These are phyloP conservation scores for Zoysia pacifica DNA, from an alignment of 176 grass and related monocot genomes.

Conservation along the genomic window DNA sequence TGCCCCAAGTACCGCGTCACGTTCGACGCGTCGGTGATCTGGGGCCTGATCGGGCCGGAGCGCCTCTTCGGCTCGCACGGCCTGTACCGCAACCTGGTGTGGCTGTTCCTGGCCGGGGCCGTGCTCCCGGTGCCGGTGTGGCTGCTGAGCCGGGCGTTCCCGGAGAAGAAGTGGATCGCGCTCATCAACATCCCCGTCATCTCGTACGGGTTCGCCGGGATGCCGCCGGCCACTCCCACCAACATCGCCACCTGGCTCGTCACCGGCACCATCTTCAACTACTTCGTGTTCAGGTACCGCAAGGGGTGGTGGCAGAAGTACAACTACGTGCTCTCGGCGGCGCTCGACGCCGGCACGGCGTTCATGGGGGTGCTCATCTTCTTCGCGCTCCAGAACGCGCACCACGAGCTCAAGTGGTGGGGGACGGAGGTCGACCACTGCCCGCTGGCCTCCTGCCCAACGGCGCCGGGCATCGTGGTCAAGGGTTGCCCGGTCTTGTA, in stretches of 20 bases:
- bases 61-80: constrained; percentile 75
- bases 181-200: constrained; percentile 96
- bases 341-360: constrained; percentile 91
- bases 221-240: constrained; percentile 95
- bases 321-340: constrained; percentile 96
- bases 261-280: constrained; percentile 93
- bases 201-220: constrained; percentile 93
- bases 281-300: constrained; percentile 86
- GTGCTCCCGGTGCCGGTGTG: constrained; percentile 89
- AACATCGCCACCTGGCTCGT: constrained; percentile 97
- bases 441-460: constrained; percentile 86
- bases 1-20: constrained; percentile 98
- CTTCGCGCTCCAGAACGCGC: constrained; percentile 89
- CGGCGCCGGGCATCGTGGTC: constrained; percentile 70
- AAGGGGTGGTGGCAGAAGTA: constrained; percentile 98
- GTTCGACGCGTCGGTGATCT: constrained; percentile 96
- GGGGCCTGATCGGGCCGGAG: constrained; percentile 81
- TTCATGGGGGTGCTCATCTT: constrained; percentile 99
- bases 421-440: constrained; percentile 92
- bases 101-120: constrained; percentile 84
- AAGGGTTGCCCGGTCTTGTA: constrained; percentile 92
- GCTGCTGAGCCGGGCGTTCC: constrained; percentile 78
- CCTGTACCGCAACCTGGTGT: constrained; percentile 94
- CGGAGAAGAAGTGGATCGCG: constrained; percentile 96
- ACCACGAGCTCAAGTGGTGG: constrained; percentile 88